phyloP scores from a whole-genome alignment of 2,329 filamentous ascomycete species.

The Colletotrichum echinochloae region DNA sequence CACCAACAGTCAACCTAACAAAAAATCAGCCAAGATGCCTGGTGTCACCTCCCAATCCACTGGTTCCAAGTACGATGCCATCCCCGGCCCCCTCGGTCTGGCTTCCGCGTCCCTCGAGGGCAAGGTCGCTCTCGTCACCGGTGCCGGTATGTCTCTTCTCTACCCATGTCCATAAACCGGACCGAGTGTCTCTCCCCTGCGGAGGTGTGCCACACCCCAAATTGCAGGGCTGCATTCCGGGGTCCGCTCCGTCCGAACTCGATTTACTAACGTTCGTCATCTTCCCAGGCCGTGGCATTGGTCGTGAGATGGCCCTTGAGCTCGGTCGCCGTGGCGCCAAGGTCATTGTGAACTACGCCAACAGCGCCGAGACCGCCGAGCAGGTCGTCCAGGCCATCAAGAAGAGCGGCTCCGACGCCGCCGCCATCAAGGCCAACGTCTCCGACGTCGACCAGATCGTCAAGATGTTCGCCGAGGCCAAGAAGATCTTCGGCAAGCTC shows the following conservation, averaged over 20 bases:
- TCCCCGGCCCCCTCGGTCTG: constrained; percentile 54
- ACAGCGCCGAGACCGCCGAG: constrained; percentile 67
- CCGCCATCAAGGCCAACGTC: constrained; percentile 76
- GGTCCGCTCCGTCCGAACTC: constrained; percentile 31
- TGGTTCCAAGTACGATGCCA: constrained; percentile 51
- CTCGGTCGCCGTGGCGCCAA: constrained; percentile 68
- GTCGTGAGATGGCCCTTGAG: constrained; percentile 68
- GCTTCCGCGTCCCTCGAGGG: constrained; percentile 76
- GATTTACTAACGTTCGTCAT: background rate
- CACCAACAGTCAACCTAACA: background rate
- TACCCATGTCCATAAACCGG: too few relatives aligned
- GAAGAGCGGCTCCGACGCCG: constrained; percentile 69
- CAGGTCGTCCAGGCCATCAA: constrained; percentile 64
- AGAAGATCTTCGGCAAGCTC: constrained; percentile 73
- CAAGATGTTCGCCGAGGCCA: constrained; percentile 71
- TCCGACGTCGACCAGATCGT: constrained; percentile 72
- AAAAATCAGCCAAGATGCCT: constrained; percentile 48
- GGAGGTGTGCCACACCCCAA: too few relatives aligned
- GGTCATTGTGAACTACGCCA: constrained; percentile 70
- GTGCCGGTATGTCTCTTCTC: constrained; percentile 56
- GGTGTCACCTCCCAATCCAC: constrained; percentile 44
- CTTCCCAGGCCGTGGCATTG: constrained; percentile 66
- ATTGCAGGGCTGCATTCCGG: background rate
- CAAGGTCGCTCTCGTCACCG: constrained; percentile 88
- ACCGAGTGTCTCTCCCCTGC: too few relatives aligned